These are phyloP conservation scores for Fraxinus floribunda DNA, from an alignment of 305 asterid genomes.

Conservation along the genomic window DNA sequence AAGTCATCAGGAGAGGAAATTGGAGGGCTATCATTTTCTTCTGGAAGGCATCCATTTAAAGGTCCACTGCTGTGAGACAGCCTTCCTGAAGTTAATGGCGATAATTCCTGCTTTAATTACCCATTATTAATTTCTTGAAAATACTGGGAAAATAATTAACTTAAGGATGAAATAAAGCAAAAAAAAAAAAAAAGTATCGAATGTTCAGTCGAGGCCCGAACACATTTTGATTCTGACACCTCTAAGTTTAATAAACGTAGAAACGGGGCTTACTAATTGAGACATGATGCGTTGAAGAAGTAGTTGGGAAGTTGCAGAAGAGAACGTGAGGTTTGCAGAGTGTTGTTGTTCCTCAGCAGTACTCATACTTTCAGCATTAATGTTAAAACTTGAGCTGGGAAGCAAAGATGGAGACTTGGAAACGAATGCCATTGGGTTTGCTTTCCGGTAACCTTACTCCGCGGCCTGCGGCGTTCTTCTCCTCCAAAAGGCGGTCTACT, in stretches of 20 bases:
- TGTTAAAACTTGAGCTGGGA: slow-evolving; percentile 14
- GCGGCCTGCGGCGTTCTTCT: slow-evolving; percentile 45
- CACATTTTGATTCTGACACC: no score
- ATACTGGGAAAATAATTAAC: not conserved
- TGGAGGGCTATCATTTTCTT: slow-evolving; percentile 84
- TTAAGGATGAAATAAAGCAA: no score
- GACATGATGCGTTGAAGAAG: slow-evolving; percentile 95
- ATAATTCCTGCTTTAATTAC: slow-evolving; percentile 60
- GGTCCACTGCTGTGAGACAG: slow-evolving; percentile 97
- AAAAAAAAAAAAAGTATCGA: no score
- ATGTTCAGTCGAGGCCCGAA: not conserved
- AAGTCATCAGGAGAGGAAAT: slow-evolving; percentile 83
- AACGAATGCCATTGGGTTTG: slow-evolving; percentile 87
- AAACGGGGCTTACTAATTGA: slow-evolving; percentile 58
- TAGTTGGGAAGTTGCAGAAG: slow-evolving; percentile 91
- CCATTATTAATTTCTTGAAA: not conserved
- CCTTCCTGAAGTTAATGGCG: slow-evolving; percentile 95
- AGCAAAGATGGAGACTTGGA: slow-evolving; percentile 43
- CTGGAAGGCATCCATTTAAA: slow-evolving; percentile 68
- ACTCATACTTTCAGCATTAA: slow-evolving; percentile 13
- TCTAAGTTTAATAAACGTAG: not conserved
- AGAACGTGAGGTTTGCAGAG: slow-evolving; percentile 65
- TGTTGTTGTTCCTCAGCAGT: slow-evolving; percentile 60
- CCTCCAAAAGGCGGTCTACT: slow-evolving; percentile 65
- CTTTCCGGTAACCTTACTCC: slow-evolving; percentile 82